phyloP scores from a whole-genome alignment of 176 grass and related monocot species.

The Oryza punctata region DNA sequence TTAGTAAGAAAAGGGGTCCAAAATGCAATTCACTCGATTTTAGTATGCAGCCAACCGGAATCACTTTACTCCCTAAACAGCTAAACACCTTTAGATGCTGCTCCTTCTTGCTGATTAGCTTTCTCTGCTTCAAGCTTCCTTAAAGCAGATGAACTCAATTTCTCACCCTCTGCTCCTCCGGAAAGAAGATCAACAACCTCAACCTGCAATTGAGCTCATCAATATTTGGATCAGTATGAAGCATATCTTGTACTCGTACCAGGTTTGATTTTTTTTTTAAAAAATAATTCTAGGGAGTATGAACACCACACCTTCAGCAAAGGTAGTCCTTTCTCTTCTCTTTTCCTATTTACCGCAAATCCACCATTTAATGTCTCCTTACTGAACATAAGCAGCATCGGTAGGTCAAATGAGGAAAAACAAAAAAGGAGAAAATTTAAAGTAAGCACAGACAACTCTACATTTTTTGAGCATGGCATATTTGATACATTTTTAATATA shows the following conservation, averaged over 20 bases:
- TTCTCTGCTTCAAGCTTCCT: conserved; percentile 56
- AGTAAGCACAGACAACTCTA: conserved; percentile 29
- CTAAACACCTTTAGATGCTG: conserved; percentile 31
- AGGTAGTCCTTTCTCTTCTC: conserved; percentile 55
- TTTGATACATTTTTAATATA: not conserved
- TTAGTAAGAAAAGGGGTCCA: not conserved
- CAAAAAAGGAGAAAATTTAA: conserved; percentile 11
- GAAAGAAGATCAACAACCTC: conserved; percentile 75
- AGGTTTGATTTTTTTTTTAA: not conserved
- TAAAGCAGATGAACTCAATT: conserved; percentile 68
- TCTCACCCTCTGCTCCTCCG: conserved; percentile 39
- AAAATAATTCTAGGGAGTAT: not conserved
- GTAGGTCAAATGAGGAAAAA: conserved; percentile 4
- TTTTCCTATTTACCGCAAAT: conserved; percentile 60
- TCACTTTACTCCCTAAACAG: conserved; percentile 13
- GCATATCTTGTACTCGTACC: not conserved
- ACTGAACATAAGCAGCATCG: conserved; percentile 41
- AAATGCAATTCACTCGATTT: not conserved
- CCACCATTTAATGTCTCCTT: conserved; percentile 67
- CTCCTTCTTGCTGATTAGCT: conserved; percentile 23
- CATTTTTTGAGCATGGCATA: not conserved
- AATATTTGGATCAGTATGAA: not conserved
- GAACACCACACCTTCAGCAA: conserved; percentile 53
- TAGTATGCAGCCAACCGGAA: conserved; percentile 25
- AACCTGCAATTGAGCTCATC: conserved; percentile 46